Percentiles rank a stretch among this genome's conserved stretches.
phyloP scores from a whole-genome alignment of 345 rosid genomes.

The Populus pruinosa region DNA sequence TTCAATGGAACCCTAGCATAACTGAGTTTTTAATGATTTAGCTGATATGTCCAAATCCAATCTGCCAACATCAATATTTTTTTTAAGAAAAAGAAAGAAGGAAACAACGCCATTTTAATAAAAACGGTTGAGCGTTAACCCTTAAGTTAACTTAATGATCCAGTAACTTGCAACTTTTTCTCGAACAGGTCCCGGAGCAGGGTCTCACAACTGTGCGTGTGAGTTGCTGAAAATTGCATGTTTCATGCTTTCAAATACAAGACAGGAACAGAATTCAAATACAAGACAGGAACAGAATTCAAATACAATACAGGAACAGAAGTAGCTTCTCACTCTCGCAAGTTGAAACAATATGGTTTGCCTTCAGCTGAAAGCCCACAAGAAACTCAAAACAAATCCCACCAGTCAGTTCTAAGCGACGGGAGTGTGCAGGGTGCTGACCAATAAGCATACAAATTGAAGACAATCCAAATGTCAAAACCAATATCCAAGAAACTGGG shows the following conservation, averaged over 20 bases:
- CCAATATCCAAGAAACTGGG: not conserved
- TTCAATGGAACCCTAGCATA: no score
- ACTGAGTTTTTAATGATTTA: no score
- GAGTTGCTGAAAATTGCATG: not conserved
- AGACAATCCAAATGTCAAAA: not conserved
- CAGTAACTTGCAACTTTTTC: no score
- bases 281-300: not conserved
- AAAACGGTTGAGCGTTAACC: no score
- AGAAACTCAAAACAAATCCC: not conserved
- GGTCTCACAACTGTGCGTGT: no score
- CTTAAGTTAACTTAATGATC: no score
- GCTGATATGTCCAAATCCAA: no score
- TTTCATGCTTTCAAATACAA: not conserved
- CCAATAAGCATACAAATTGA: not conserved
- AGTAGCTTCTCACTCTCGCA: not conserved
- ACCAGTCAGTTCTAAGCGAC: not conserved
- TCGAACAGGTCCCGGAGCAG: no score
- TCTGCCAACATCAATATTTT: no score
- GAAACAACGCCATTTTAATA: no score
- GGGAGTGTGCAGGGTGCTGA: not conserved
- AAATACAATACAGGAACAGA: not conserved
- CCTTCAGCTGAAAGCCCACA: not conserved
- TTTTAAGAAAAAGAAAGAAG: no score
- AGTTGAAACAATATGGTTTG: not conserved
- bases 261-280: not conserved